Base-by-base conservation (phyloP, 805 yeast genomes). In the Peterozyma xylosa region DNA sequence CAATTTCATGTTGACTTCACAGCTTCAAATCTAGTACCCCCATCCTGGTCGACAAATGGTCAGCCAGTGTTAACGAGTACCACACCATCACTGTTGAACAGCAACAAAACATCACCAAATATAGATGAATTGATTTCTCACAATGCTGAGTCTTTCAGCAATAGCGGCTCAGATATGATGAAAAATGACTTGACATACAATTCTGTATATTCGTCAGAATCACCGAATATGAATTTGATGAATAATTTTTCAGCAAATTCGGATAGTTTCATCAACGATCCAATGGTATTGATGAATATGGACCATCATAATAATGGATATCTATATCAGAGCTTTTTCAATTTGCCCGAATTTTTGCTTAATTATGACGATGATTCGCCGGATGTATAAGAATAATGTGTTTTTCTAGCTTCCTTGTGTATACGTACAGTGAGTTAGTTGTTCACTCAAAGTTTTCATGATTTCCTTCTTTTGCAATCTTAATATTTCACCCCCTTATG, bases 241-340 rank as follows among this genome's bases (percentile, higher is more conserved):
- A 30, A 15, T 30, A 27, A 21, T 15, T 30, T 16, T 21, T 21
- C 30, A 27, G 33, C 18, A 15, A 32, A 33, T 37, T n/a, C 39
- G 11, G n/a, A 11, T 30, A 41, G 38, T 16, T 33, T 45, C 7
- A 16, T 30, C n/a, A 36, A 38, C 11, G 46, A 42, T 14, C 33
- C 32, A n/a, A 16, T 27, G 14, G 11, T 35, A 9, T 30, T 21
- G 6, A 39, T 32, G 9, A 37, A 15, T 17, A 18, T 33, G 15
- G 35, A 35, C 3, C 6, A 32, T 32, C 34, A 21, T 4, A 32
- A 30, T 36, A 14, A 21, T 17, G 27, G 30, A 13, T 43, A 45
- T 9, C 38, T 58, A 13, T 52, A 59, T 18, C 65, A 60, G 36
- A 61, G 55, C 35, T 51, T 62, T 54, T 55, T 63, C 41, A 58